Base-by-base conservation (phyloP, 352 stramenopile genomes). In the Pythium brachiatum region DNA sequence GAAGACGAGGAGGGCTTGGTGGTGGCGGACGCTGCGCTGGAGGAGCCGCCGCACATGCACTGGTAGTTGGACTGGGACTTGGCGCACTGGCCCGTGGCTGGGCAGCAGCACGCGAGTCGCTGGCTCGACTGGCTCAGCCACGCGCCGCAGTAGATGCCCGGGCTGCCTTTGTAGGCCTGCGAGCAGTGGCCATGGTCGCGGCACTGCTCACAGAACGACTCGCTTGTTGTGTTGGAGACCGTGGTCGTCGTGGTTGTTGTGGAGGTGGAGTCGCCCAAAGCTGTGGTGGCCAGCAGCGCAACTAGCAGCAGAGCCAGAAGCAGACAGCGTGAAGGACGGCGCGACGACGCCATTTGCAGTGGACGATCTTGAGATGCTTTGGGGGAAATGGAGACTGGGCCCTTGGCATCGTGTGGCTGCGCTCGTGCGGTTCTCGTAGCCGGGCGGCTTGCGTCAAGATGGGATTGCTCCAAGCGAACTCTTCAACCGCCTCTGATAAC, bases 71-170 rank as follows among this genome's bases (percentile, higher is more conserved):
- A 58, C 16, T 36, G 13, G 15, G 39, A 25, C 41, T 50, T 57
- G 58, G 31, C 32, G 34, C 57, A 64, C 44, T 55, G 26, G 23
- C 51, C 68, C 7, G 16, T 60, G 2, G 62, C 36, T 4, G 67
- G 62, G 32, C 68, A 74, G 58, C 68, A 74, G 62, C 68, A 74
- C 6, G 68, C 61, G 15, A 68, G 34, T 3, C 64, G 57, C 55
- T 66, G 44, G 46, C 46, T 69, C 3, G 56, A 53, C 2, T 29
- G 16, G 26, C 23, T 68, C 20, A 74, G 57, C 62, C 62, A 74
- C 18, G 50, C 21, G 26, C 63, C 58, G 43, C 68, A 74, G 48
- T 56, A 74, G 20, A 68, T 55, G 11, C 62, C 68, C 3, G 68
- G 62, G 29, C 16, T 38, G 7, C 53, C 36, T n/a, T 58, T 36